phyloP scores from a whole-genome alignment of 768 basidiomycete species.

The Coprinellus aureogranulatus region DNA sequence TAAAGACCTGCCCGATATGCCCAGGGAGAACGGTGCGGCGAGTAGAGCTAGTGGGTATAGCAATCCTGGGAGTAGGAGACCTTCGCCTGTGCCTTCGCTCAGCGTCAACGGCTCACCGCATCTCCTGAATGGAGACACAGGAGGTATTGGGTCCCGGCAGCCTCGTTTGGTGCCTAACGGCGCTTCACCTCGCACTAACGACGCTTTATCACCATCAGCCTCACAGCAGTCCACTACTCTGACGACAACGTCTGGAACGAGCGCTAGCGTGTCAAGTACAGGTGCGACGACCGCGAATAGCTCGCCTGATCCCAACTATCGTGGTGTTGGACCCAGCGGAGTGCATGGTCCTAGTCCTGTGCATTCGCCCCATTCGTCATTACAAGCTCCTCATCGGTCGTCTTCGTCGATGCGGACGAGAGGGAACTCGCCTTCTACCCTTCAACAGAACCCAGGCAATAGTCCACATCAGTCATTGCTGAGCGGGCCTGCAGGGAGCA shows the following conservation, averaged over 20 bases:
- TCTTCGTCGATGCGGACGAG: constrained; percentile 1
- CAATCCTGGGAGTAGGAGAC: not conserved
- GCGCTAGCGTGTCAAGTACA: not conserved
- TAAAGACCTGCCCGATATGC: not conserved
- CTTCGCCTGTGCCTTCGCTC: constrained; percentile 1
- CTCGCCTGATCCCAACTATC: constrained; percentile 1
- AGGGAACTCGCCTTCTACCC: not conserved
- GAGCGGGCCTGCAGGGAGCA: not conserved
- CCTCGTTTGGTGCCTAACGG: not conserved
- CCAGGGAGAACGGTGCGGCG: not conserved
- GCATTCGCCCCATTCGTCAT: not conserved
- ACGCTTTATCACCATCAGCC: not conserved
- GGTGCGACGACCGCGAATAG: constrained; percentile 3
- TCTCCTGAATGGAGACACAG: not conserved
- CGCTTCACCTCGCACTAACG: not conserved
- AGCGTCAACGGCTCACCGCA: constrained; percentile 4
- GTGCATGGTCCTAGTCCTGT: not conserved
- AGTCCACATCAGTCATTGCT: constrained; percentile 1
- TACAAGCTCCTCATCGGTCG: not conserved
- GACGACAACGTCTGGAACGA: not conserved
- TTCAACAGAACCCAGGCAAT: too few relatives aligned
- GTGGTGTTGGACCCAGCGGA: not conserved
- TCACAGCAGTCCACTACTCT: not conserved
- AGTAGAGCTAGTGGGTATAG: not conserved
- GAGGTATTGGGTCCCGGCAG: not conserved